Evolutionary conservation across 352 stramenopile species (phyloP), one percentile per base, ranked within the genome.

Genomic region (Phytophthora quininea): DNA sequence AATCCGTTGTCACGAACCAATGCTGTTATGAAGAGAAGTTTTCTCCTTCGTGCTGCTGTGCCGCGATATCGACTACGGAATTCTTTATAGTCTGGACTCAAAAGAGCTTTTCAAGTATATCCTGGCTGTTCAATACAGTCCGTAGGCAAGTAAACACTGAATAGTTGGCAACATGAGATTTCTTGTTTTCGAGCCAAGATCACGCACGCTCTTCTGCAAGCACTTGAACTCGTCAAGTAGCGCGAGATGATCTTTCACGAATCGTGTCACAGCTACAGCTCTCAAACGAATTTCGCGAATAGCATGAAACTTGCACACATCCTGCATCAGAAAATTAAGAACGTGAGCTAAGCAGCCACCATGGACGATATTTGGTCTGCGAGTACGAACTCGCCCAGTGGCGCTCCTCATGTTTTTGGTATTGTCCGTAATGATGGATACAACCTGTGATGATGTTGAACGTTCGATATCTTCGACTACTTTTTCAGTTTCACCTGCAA

Each of bases 331-430:
- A 31, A 64, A 12, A 49, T 64, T 64, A 1, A 64, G 37, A 15
- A 64, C 46, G 14, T 64, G 57, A 2, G 57, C 57, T 10, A 47
- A 51, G 24, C 57, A 56, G 35, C 56, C 46, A n/a, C 56, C 56
- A 54, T 35, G 55, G 1, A 56, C 10, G 35, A 56, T 24, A 30
- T 56, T 64, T 12, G 47, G 47, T 0, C 47, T 45, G 32, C 33
- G 47, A 31, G 12, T 10, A 4, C 50, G 56, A 7, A 63, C n/a
- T n/a, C 14, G 45, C 19, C 32, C 27, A 2, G 56, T 43, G 11
- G 56, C 46, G 15, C 35, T 55, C 14, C 33, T 50, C 46, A 55
- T 63, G 15, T 55, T 55, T 40, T 63, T 9, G n/a, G 56, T 33
- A 38, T 63, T 63, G 27, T 57, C 51, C 6, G 51, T 57, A 11